Evolutionary conservation across 441 rosid species (phyloP).

Genomic region (Eruca vesicaria): DNA sequence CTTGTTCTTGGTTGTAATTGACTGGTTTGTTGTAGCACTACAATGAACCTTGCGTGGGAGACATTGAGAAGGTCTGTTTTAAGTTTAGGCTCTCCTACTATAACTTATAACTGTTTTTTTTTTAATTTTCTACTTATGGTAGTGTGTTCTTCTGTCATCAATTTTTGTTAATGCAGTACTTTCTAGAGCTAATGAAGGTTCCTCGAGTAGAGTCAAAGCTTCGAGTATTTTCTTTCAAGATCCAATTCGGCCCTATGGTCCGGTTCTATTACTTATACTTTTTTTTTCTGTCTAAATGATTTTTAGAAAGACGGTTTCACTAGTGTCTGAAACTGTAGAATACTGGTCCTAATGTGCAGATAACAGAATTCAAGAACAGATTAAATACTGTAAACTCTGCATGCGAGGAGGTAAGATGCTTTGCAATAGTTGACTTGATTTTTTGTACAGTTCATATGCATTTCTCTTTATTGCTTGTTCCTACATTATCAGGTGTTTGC

Average conservation of each 20-base stretch:
- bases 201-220: background rate
- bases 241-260: background rate
- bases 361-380: conserved; percentile 74
- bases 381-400: conserved; percentile 78
- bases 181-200: background rate
- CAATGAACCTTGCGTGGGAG: no score
- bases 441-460: conserved; percentile 6
- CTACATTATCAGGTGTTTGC: conserved; percentile 62
- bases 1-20: conserved; percentile 7
- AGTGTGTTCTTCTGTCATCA: background rate
- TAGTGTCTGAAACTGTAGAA: no score
- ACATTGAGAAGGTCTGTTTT: conserved; percentile 83
- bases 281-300: background rate
- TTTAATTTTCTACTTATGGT: background rate
- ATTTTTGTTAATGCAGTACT: background rate
- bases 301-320: background rate
- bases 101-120: background rate
- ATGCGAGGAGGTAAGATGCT: conserved; percentile 71
- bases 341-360: conserved; percentile 38
- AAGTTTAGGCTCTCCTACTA: background rate
- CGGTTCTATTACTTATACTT: background rate
- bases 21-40: conserved; percentile 49
- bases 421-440: conserved; percentile 15
- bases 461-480: conserved; percentile 29
- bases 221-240: background rate